A percentile compares a stretch with the other conserved stretches of the same genome.
Conservation (phyloP, 1,284 basidiomycete genomes). For the Ganoderma resinaceum region DNA sequence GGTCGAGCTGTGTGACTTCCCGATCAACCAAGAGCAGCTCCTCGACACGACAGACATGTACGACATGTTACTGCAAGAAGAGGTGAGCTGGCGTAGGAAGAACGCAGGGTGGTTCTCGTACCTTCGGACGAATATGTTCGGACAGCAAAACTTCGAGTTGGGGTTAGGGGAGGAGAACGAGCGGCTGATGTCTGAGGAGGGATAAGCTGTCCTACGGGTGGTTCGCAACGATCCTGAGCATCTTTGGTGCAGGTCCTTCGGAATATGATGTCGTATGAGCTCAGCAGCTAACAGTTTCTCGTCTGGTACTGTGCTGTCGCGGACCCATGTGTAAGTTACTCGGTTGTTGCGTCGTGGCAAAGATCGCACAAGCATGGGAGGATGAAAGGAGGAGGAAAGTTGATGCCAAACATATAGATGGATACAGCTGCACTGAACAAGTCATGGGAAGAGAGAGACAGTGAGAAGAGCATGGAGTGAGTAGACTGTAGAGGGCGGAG, state of each 20-base stretch:
- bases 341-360: too few relatives aligned
- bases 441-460: too few relatives aligned
- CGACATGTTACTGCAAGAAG: background rate
- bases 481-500: too few relatives aligned
- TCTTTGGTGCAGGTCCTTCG: background rate
- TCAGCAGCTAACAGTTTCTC: background rate
- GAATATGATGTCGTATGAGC: background rate
- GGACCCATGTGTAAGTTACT: too few relatives aligned
- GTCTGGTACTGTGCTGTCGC: background rate
- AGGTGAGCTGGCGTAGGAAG: background rate
- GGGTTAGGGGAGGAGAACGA: background rate
- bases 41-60: background rate
- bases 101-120: background rate
- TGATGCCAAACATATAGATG: too few relatives aligned
- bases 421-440: background rate
- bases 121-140: background rate
- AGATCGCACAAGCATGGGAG: too few relatives aligned
- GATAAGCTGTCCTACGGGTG: background rate
- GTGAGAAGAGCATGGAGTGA: too few relatives aligned
- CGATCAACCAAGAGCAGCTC: background rate
- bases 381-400: too few relatives aligned
- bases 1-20: background rate
- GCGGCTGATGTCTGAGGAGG: background rate
- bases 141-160: background rate
- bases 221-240: background rate